Base-by-base conservation (phyloP, 352 stramenopile genomes). In the Saprolegnia parasitica region DNA sequence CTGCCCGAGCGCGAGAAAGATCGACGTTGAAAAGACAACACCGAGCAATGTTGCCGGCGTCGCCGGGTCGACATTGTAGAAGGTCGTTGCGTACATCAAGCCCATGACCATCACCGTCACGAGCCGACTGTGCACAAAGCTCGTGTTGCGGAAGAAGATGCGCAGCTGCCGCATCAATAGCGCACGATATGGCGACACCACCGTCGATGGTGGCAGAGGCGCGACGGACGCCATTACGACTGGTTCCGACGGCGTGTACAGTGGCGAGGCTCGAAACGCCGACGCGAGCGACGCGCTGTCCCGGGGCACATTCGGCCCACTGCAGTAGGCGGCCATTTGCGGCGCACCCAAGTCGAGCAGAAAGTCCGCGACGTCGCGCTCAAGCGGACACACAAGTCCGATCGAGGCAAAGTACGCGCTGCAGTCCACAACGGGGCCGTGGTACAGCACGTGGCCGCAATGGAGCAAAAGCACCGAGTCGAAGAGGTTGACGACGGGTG, bases 401-500 rank as follows among this genome's bases (percentile, higher is more conserved):
- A 95, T 55, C 6, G 65, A 67, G 26, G 81, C 78, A 67, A 98
- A 97, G 68, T 97, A 96, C 23, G 74, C 73, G 39, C 87, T 73
- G 5, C 79, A 77, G 70, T 78, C 52, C 77, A 79, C 63, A 77
- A 76, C 74, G 75, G 86, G 61, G 87, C 76, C 65, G 91, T 76
- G 78, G 67, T 96, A 98, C 2, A 98, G 78, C n/a, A 98, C 78
- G 56, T 83, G 74, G 57, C 94, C 93, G 23, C 92, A 75, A 67
- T 87, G 80, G 24, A 98, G 72, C 5, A 98, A 58, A 21, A 97
- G 80, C 0, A 98, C 62, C 47, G 97, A 86, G 76, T 98, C 94
- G 77, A 98, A 98, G 9, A 97, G 77, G n/a, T 81, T 79, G 47
- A 96, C 81, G 1, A 95, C 86, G 79, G 98, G 91, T 16, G 93